Evolutionary conservation across 2,329 filamentous ascomycete genomes (phyloP), one percentile per base, ranked within the genome.

Genomic region (Botrytis pseudocinerea): DNA sequence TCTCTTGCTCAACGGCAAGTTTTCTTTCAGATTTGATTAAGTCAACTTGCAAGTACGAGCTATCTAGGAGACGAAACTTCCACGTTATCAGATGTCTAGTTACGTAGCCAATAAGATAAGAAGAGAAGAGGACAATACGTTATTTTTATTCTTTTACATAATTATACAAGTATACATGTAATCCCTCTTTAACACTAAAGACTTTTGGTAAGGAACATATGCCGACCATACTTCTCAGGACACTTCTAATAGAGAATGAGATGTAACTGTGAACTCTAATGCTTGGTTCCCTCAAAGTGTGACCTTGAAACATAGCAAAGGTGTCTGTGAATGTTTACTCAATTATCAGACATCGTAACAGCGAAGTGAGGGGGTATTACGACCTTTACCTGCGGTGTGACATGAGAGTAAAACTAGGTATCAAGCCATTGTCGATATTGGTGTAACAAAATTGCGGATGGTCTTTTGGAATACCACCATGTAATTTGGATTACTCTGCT

Each of bases 391-490:
- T n/a, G 10, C 25, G 1, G 25, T 51, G 12, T n/a, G 25, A 5
- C 25, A n/a, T 25, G 25, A 51, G 1, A 2, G n/a, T 51, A 14
- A n/a, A n/a, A n/a, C 2, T 7, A 4, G 2, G 25, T n/a, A n/a
- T 51, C 48, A n/a, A 51, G 48, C 48, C 48, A n/a, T 51, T 12
- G 10, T n/a, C 2, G 25, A n/a, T 14, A 51, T 12, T n/a, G 12
- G 5, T 16, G 0, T 16, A 16, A n/a, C 0, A n/a, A 12, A n/a
- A 51, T 4, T 51, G 7, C 5, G 25, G 12, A 51, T n/a, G 10
- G 2, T 16, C 12, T 7, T 6, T 4, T 32, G 32, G 5, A n/a
- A 12, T n/a, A 14, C 25, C 25, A 51, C 5, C 12, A 7, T n/a
- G 5, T 14, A 12, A 51, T 12, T 12, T 6, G 8, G 25, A 51